A percentile compares a stretch with the other conserved stretches of the same genome.
These are phyloP conservation scores for Linum trigynum DNA, from an alignment of 345 rosid species.

Conservation along the genomic window DNA sequence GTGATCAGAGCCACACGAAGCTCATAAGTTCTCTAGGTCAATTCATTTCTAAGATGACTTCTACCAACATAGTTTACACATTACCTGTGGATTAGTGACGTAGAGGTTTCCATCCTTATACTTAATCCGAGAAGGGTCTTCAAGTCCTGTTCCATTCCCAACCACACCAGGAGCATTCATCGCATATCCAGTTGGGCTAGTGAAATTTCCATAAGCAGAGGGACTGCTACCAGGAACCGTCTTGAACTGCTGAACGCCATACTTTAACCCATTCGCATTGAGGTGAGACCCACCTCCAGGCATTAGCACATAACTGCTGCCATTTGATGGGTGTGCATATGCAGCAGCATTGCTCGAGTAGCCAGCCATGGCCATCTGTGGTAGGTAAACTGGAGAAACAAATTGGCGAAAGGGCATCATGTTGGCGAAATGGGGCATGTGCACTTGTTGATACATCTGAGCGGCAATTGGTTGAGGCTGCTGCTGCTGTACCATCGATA, in stretches of 20 bases:
- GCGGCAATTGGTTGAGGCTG: conserved; percentile 52
- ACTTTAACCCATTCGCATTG: conserved; percentile 61
- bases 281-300: conserved; percentile 78
- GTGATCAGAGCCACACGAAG: no score
- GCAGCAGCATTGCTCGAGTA: conserved; percentile 70
- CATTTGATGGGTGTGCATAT: conserved; percentile 80
- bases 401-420: conserved; percentile 86
- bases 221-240: conserved; percentile 60
- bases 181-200: conserved; percentile 53
- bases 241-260: conserved; percentile 79
- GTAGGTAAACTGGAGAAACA: conserved; percentile 69
- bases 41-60: no score
- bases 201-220: conserved; percentile 48
- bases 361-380: conserved; percentile 85
- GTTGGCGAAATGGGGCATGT: conserved; percentile 64
- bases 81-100: conserved; percentile 82
- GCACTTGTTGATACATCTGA: conserved; percentile 89
- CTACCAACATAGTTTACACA: not conserved
- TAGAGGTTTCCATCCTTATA: conserved; percentile 75
- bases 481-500: conserved; percentile 57
- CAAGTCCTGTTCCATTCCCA: conserved; percentile 66
- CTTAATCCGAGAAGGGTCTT: conserved; percentile 78
- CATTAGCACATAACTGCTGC: conserved; percentile 77
- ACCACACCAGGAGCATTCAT: conserved; percentile 65
- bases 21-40: no score